Base-by-base conservation (phyloP, 176 grass and related monocot species). In the Chrysopogon serrulatus region DNA sequence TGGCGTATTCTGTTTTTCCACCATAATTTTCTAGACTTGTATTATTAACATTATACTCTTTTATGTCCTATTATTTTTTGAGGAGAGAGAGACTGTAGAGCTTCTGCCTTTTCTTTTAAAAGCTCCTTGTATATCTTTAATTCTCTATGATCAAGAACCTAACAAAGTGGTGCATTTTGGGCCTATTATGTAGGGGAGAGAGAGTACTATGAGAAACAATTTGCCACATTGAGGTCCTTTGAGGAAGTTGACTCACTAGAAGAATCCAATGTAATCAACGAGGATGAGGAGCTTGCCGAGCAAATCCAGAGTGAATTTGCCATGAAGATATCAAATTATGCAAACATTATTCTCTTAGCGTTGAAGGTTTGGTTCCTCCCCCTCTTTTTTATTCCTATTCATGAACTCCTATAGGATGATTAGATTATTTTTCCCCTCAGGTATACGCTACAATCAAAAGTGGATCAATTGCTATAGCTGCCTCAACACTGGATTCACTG, bases 391-490 rank as follows among this genome's bases (percentile, higher is more conserved):
- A 64, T 10, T 64, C 31, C 6, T 35, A 78, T 69, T 2, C 45
- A 31, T 65, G 54, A 60, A 61, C 59, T 49, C 27, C 37, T 48
- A 30, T 77, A 63, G 30, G 63, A 19, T 85, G 18, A 53, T 60
- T 90, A 75, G 30, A 47, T 28, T 71, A 42, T 10, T 24, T 37
- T 10, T 18, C 47, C 73, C 6, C 61, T 75, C 78, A 98, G 92
- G 86, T 98, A 66, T 98, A 98, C 40, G 95, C 95, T 64, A 95
- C 95, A 33, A 76, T 95, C 76, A 88, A 79, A 93, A 98, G 92
- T 91, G 95, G 95, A 44, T 95, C 95, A 59, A 98, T 98, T 65
- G 95, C 95, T 69, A 98, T 98, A 81, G 92, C 92, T 75, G 95
- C 95, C 44, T 98, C 95, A 11, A 98, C 95, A 75, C 88, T 98